Conservation (phyloP, 106 monocot genomes). For the Vanilla planifolia region DNA sequence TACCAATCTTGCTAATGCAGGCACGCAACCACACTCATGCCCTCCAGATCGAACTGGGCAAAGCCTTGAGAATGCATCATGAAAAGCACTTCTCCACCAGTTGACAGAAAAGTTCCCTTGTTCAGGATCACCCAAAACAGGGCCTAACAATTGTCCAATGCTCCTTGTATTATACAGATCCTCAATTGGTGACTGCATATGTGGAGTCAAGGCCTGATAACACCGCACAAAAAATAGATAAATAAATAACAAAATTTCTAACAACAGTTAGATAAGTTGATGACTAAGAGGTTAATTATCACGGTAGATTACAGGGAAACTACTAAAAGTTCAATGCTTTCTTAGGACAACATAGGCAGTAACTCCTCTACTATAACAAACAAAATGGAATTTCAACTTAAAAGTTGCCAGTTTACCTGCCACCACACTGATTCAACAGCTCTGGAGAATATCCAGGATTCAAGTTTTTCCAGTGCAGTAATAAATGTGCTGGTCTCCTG, state of each 20-base stretch:
- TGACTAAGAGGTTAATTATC: neutral
- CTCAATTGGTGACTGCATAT: constrained; percentile 76
- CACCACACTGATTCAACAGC: constrained; percentile 97
- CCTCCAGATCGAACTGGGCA: constrained; percentile 80
- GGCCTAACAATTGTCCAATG: constrained; percentile 36
- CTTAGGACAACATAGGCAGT: no score
- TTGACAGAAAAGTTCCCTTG: constrained; percentile 74
- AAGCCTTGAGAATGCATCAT: constrained; percentile 66
- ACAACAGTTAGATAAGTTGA: neutral
- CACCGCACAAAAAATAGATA: neutral
- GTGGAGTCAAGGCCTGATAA: constrained; percentile 73
- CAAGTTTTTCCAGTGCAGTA: constrained; percentile 75
- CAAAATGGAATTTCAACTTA: no score
- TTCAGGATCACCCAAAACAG: constrained; percentile 57
- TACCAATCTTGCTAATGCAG: constrained; percentile 81
- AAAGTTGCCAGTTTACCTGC: constrained; percentile 59
- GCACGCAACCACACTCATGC: constrained; percentile 96
- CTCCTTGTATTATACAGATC: constrained; percentile 24
- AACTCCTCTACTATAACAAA: no score
- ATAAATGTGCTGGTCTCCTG: constrained; percentile 61
- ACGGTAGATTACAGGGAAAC: no score
- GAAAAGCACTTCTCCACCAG: constrained; percentile 82
- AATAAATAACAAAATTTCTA: neutral
- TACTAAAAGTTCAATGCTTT: no score
- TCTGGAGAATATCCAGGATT: constrained; percentile 92